A percentile compares a stretch with the other conserved stretches of the same genome.
Evolutionary conservation across 176 grass and related monocot species (phyloP).

Genomic region (Saccharum spontaneum): DNA sequence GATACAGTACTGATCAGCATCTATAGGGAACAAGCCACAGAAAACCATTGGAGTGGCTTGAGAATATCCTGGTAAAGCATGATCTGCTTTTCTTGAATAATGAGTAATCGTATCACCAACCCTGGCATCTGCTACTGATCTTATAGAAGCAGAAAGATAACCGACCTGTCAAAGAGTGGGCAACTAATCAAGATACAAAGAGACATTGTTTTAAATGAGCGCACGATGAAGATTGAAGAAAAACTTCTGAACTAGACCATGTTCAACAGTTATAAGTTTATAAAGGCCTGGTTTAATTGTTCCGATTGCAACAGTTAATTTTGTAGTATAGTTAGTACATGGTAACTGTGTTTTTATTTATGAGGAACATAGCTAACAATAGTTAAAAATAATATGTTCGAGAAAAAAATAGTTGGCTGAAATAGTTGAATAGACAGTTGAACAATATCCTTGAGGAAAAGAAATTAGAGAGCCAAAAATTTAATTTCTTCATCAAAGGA

Average conservation of each 20-base stretch:
- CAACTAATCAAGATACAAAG: constrained; percentile 22
- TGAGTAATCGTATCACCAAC: constrained; percentile 96
- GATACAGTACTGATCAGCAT: constrained; percentile 83
- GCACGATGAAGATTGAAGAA: not conserved
- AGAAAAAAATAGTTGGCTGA: not conserved
- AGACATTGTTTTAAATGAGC: constrained; percentile 15
- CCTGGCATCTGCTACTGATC: constrained; percentile 92
- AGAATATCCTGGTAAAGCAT: constrained; percentile 83
- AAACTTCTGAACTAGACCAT: not conserved
- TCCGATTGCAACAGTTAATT: not conserved
- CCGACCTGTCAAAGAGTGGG: constrained; percentile 58
- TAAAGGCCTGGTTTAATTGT: not conserved
- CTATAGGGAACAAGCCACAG: constrained; percentile 92
- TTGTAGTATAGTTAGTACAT: not conserved
- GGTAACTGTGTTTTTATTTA: not conserved
- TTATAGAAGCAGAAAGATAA: constrained; percentile 96
- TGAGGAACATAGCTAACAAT: not conserved
- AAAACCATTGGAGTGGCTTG: constrained; percentile 97
- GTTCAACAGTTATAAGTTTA: not conserved
- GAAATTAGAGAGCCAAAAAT: constrained; percentile 9
- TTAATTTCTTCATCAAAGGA: not conserved
- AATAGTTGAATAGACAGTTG: not conserved
- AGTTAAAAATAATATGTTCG: not conserved
- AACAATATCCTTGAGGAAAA: not conserved
- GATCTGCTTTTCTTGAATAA: constrained; percentile 66